Percentiles rank a stretch among this genome's conserved stretches.
Conservation (phyloP, 176 grass and related monocot species). For the Eragrostis nindensis region DNA sequence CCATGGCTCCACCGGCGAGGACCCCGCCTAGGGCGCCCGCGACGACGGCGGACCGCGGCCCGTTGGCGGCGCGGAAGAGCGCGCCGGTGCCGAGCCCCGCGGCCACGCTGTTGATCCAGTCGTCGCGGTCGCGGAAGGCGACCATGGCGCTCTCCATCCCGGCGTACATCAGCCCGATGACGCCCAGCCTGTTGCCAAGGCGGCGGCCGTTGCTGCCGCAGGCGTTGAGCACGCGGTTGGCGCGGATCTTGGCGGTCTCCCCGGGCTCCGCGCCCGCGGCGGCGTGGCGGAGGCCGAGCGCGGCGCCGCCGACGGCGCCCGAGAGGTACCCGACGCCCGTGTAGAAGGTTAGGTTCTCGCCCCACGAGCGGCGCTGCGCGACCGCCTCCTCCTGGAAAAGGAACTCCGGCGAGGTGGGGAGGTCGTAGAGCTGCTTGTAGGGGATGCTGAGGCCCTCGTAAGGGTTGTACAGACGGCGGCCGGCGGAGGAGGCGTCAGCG, state of each 20-base stretch:
- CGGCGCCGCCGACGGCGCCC: slow-evolving; percentile 68
- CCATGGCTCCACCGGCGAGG: slow-evolving; percentile 60
- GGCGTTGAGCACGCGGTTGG: slow-evolving; percentile 89
- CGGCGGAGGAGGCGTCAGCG: slow-evolving; percentile 1
- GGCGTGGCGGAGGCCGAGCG: slow-evolving; percentile 72
- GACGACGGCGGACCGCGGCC: slow-evolving; percentile 79
- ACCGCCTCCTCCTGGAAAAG: slow-evolving; percentile 91
- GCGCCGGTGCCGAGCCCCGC: slow-evolving; percentile 84
- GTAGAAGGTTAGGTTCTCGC: slow-evolving; percentile 95
- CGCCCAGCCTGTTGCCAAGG: slow-evolving; percentile 69
- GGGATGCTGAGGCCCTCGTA: slow-evolving; percentile 77
- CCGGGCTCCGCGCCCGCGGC: slow-evolving; percentile 55
- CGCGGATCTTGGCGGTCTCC: slow-evolving; percentile 76
- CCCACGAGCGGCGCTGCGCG: slow-evolving; percentile 88
- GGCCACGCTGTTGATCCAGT: slow-evolving; percentile 87
- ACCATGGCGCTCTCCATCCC: slow-evolving; percentile 94
- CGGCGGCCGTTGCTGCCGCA: slow-evolving; percentile 82
- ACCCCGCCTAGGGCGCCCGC: slow-evolving; percentile 83
- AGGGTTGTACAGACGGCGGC: slow-evolving; percentile 70
- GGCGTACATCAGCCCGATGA: slow-evolving; percentile 89
- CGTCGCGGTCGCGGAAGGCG: slow-evolving; percentile 69
- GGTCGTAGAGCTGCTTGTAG: slow-evolving; percentile 73
- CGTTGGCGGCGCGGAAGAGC: slow-evolving; percentile 74
- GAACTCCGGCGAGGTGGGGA: slow-evolving; percentile 92
- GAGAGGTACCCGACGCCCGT: slow-evolving; percentile 85